Conservation (phyloP, 345 rosid genomes). For the Ailanthus altissimus region DNA sequence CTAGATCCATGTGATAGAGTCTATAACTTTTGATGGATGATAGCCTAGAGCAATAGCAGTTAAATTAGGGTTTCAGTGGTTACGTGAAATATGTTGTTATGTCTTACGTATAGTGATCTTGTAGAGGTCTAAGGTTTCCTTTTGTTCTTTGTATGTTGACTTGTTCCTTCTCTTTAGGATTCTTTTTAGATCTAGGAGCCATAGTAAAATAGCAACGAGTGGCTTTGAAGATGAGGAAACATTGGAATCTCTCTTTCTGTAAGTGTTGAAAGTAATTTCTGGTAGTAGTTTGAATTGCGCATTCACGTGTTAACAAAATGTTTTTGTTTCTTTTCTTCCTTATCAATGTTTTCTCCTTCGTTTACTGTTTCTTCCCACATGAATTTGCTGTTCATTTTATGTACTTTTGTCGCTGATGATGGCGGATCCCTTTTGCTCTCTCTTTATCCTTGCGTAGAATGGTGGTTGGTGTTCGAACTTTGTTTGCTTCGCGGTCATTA, state of each 20-base stretch:
- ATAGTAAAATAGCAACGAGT: background rate
- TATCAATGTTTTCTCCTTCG: background rate
- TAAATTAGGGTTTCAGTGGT: constrained; percentile 42
- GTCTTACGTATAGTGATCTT: background rate
- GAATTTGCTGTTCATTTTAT: constrained; percentile 25
- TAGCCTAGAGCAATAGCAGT: too few relatives aligned
- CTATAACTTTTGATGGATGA: background rate
- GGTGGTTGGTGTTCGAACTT: background rate
- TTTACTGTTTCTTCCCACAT: constrained; percentile 8
- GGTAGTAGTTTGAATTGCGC: background rate
- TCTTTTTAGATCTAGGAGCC: background rate
- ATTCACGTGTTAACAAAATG: background rate
- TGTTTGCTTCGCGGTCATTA: background rate
- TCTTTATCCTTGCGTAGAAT: background rate
- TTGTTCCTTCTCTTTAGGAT: background rate
- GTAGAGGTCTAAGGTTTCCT: background rate
- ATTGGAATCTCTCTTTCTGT: background rate
- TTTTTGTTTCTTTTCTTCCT: background rate
- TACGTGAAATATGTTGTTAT: constrained; percentile 29
- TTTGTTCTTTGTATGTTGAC: background rate
- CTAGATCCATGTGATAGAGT: background rate
- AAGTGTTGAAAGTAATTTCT: background rate
- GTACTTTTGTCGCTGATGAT: constrained; percentile 14
- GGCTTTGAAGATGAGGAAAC: background rate
- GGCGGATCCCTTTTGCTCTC: background rate